Conservation (phyloP, 116 monocot genomes). For the Thalassia testudinum region DNA sequence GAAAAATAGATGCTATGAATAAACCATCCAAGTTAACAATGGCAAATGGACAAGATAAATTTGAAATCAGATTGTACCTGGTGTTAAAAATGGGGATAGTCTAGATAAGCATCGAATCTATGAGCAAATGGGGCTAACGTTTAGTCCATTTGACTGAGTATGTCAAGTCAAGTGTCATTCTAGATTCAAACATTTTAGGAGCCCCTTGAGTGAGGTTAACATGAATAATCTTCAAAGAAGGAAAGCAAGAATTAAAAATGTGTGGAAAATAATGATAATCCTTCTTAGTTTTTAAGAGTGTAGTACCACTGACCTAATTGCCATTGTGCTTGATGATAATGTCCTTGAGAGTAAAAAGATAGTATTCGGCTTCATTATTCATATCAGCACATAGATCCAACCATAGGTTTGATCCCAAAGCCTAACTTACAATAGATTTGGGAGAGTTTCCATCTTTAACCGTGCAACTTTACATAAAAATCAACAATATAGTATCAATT, state of each 20-base stretch:
- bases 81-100: conserved; percentile 94
- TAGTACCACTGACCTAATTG: conserved; percentile 60
- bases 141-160: conserved; percentile 73
- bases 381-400: no score
- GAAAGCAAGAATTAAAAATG: no score
- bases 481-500: no score
- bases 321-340: conserved; percentile 71
- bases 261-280: no score
- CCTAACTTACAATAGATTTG: no score
- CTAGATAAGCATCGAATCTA: conserved; percentile 90
- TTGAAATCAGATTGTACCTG: conserved; percentile 37
- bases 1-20: no score
- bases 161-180: conserved; percentile 69
- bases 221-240: conserved; percentile 54
- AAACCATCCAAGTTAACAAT: no score
- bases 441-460: no score
- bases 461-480: no score
- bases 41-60: no score
- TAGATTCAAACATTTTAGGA: conserved; percentile 60
- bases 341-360: conserved; percentile 79
- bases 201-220: conserved; percentile 79
- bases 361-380: conserved; percentile 69
- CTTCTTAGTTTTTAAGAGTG: no score
- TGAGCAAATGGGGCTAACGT: conserved; percentile 71
- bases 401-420: no score